Evolutionary conservation across 1,139 yeast genomes (phyloP).

Genomic region (Suhomyces atakaporum): DNA sequence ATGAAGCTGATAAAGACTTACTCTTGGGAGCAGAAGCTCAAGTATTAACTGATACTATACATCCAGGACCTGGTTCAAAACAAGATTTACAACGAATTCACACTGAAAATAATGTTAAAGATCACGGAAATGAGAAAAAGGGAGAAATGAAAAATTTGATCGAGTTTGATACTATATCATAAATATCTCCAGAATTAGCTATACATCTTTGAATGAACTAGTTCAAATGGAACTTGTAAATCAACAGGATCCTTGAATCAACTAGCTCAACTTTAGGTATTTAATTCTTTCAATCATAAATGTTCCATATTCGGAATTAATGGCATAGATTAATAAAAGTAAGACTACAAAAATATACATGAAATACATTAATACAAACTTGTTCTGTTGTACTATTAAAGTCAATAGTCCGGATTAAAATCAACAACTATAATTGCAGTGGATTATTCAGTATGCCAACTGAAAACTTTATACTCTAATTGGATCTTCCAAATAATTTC

Average conservation of each 20-base stretch:
- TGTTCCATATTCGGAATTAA: background rate
- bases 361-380: slow-evolving; percentile 6
- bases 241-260: no score
- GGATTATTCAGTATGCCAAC: background rate
- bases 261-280: no score
- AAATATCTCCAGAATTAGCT: background rate
- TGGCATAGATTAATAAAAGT: no score
- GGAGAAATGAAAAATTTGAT: slow-evolving; percentile 7
- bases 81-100: slow-evolving; percentile 32
- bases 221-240: background rate
- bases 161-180: slow-evolving; percentile 8
- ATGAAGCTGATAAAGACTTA: slow-evolving; percentile 49
- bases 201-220: background rate
- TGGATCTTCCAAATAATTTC: slow-evolving; percentile 55
- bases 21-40: slow-evolving; percentile 51
- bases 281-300: background rate
- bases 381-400: background rate
- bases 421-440: no score
- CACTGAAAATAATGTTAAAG: slow-evolving; percentile 16
- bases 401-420: no score
- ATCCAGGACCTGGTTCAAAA: slow-evolving; percentile 13
- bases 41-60: slow-evolving; percentile 27
- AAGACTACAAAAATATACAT: slow-evolving; percentile 4
- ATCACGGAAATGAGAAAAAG: background rate
- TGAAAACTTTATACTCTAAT: slow-evolving; percentile 2